Evolutionary conservation across 192 early-diverging fungal genomes (phyloP), one percentile per base, ranked within the genome.

Genomic region (Linnemannia zychae): DNA sequence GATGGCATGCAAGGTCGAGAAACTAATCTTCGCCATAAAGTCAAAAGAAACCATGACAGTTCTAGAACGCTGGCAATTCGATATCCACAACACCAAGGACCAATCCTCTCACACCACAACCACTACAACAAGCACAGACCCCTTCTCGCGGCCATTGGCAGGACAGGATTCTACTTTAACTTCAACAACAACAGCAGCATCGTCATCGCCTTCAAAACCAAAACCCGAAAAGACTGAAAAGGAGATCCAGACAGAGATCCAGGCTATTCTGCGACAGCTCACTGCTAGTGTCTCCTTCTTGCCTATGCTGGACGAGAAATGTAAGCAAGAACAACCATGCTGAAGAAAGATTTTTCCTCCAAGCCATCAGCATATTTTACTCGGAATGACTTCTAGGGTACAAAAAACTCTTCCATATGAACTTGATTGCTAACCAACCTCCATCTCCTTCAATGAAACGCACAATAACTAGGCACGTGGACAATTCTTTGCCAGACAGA

Each of bases 1-100:
- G 13, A 84, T 88, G 48, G 90, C 90, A 3, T 91, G 92, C 48
- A 92, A 93, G 65, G 94, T 98, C 44, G 93, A 90, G 78, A 97
- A 95, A 72, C 87, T 99, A 46, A 96, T 99, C 12, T 81, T 99
- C 67, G 96, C 95, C 0, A 94, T 99, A 44, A 94, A 95, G 72
- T 93, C 94, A n/a, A 92, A 93, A 67, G 95, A 97, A 33, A 95
- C 95, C 2, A 88, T 94, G 4, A 93, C 97, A 75, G 94, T 95
- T 15, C 70, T 98, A 5, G 97, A 98, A 87, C 93, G 97, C 57
- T 98, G 97, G 98, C 95, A 98, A 78, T 99, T 99, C 87, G 96
- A 98, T 88, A 91, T 98, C 47, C 89, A 95, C 36, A 79, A 96
- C n/a, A 91, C 92, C 31, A 87, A 91, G 48, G 88, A 94, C 7